Base-by-base conservation (phyloP, 805 yeast species). In the Candida oleophila region DNA sequence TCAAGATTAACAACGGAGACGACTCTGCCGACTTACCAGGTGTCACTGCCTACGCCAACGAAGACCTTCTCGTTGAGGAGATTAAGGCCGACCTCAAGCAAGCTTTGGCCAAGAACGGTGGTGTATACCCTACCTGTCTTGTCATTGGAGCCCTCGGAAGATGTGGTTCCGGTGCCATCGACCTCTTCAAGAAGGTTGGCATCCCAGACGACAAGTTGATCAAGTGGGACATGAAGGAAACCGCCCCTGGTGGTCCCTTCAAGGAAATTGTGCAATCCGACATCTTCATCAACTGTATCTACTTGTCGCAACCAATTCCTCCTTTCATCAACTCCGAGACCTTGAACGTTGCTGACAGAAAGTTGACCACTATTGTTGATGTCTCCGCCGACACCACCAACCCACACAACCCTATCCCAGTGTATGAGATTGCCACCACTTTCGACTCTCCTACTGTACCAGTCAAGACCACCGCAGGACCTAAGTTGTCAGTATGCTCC, bases 381-480 rank as follows among this genome's bases (percentile, higher is more conserved):
- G 99, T 94, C 48, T 88, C 96, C 44, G 99, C 99, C 47, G 99
- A 94, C 72, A 94, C 98, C 41, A 94, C 99, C 46, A 94, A 94
- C 69, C 97, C 97, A 50, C 92, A 90, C 76, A 94, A 94, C 74
- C 99, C 99, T 48, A 81, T 94, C 49, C 99, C 99, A 51, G 92
- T 94, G 45, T 95, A 94, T 69, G 74, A 82, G 20, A 76, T 89
- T 55, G 96, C 96, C 47, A 92, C 99, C 22, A 90, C 85, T 4
- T 94, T 94, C 76, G 80, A 81, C 54, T 81, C 89, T 57, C 99
- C 99, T 54, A 91, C 97, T 2, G 97, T 89, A 40, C 67, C 70
- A 5, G 99, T 92, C 36, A 81, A 83, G 51, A 83, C 94, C 34
- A 76, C 85, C 22, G 74, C 68, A 30, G 96, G 96, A 48, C 95